Evolutionary conservation across 257 asterid genomes (phyloP), one percentile per base, ranked within the genome.

Genomic region (Solanum etuberosum): DNA sequence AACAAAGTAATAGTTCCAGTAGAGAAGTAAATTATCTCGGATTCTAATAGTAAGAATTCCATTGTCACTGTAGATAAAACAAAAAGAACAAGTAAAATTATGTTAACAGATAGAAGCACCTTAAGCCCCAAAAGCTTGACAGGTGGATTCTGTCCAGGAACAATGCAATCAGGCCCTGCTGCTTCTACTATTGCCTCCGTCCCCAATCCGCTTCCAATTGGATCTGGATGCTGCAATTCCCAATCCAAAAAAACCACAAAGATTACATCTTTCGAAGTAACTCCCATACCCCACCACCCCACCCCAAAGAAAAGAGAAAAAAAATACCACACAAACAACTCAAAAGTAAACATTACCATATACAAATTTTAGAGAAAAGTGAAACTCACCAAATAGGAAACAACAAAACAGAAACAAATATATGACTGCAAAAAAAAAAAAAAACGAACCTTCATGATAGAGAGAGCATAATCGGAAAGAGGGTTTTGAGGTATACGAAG

Each of bases 121-220:
- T 94, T 95, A 40, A 97, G 92, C 88, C 98, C 99, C 78, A 97
- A 94, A 89, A 97, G 84, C 87, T 94, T 97, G 90, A 97, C 57
- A 13, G 98, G 99, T 65, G 88, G 72, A 88, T 84, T 63, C 93
- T 93, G 98, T 72, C 99, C 99, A 20, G 98, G 99, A 83, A 97
- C 98, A 87, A 95, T 92, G 90, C 98, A 97, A 87, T 97, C 99
- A 14, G 98, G 98, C 2, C 99, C 99, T 5, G 99, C 99, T 72
- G 99, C 94, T 91, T 97, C 99, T 86, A 95, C 92, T 21, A 97
- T 86, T 43, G 99, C 99, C 90, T 90, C 98, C 83, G 86, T 93
- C 51, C 96, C 99, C 51, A 97, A 89, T 3, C 98, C 98, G 77
- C 91, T 90, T 23, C 99, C 98, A 67, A 96, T 92, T 42, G 93